Evolutionary conservation across 116 monocot species (phyloP), one percentile per base, ranked within the genome.

Genomic region (Cymodocea nodosa): DNA sequence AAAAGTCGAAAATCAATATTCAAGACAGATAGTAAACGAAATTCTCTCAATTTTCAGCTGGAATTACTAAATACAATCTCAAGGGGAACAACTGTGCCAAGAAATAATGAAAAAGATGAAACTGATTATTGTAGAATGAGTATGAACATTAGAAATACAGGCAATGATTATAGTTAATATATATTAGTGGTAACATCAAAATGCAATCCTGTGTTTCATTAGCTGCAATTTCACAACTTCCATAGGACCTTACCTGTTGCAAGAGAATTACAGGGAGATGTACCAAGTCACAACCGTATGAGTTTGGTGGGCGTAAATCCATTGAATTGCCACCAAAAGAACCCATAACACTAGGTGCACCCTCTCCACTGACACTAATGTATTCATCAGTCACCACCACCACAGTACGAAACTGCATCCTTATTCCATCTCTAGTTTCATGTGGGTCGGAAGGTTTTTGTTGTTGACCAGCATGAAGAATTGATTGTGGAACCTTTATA

Each of bases 191-290:
- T n/a, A n/a, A 44, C 44, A 44, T 12, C 44, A 44, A 4, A 44
- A 44, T 6, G 44, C 9, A 44, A 44, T 44, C 44, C 12, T 44
- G 44, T 44, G 44, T 44, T 44, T 44, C 44, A 8, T 44, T 44
- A 12, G 12, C 11, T 64, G 49, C 39, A 44, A 44, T 36, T 39
- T 37, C 8, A 5, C 48, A 49, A 49, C 49, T 64, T 40, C 1
- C 50, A 52, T 16, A 12, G 37, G 14, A 64, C 15, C 60, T 64
- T 83, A 97, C 97, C 90, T 97, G 91, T 68, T 90, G 97, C 69
- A 97, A 70, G 72, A 97, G 83, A 71, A 85, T 77, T 75, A 81
- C 69, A 18, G 90, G 85, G 40, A 97, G 81, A 73, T 91, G 85
- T 34, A 81, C 71, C 71, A 91, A 74, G 67, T 90, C 88, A 69